Base-by-base conservation (phyloP, 1,139 yeast genomes). In the Saccharomycopsis crataegensis region DNA sequence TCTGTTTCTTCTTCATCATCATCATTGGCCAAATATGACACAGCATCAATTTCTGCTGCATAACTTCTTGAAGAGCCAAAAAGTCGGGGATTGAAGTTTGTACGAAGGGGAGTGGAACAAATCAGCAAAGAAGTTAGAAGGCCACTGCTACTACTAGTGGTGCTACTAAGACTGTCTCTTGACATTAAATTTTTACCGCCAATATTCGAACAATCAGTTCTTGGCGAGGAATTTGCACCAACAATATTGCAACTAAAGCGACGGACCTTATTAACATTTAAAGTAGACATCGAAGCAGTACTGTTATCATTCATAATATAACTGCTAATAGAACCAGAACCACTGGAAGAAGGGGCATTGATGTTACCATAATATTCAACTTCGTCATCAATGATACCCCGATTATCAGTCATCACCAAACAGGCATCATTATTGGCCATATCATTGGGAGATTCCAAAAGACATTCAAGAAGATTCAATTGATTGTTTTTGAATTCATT, bases 401-500 rank as follows among this genome's bases (percentile, higher is more conserved):
- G 12, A 36, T 36, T n/a, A 36, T 36, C 14, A 36, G 28, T 22
- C 28, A 22, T 22, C 4, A 22, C 28, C 28, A 4, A 22, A 17
- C 14, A 9, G 1, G 49, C n/a, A 46, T 46, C 43, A 36, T 46
- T 46, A 11, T 6, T 22, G 28, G 42, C 37, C 8, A 42, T 16
- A 34, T n/a, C 14, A 28, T 11, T 38, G 14, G 42, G 4, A 2
- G 28, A 2, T 22, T 22, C 28, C 28, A 22, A 22, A 28, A 36
- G n/a, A 11, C 41, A 32, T 32, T 51, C 54, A n/a, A 41, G 34
- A 8, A 53, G 37, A 22, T 14, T 16, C 2, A 54, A 17, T 6
- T 34, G 22, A 40, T 50, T 54, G 14, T 51, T 54, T 22, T 36
- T 28, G 11, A 51, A 42, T 43, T 54, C 54, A 33, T 48, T 46